A percentile compares a stretch with the other conserved stretches of the same genome.
Conservation (phyloP, 805 yeast genomes). For the Zygosaccharomyces gambellarensis region DNA sequence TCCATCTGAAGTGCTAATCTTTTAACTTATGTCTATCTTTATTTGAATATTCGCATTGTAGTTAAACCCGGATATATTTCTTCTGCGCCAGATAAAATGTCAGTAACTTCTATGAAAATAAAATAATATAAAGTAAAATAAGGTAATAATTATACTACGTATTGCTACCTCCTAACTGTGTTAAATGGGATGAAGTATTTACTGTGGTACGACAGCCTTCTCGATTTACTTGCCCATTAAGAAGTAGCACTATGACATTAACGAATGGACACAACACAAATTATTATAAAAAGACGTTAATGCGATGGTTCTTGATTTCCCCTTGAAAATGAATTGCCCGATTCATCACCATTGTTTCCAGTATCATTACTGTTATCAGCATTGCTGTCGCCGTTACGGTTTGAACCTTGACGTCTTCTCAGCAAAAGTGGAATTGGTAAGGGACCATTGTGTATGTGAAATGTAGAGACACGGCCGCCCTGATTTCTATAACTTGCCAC, state of each 20-base stretch:
- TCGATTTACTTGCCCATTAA: background rate
- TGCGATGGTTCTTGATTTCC: background rate
- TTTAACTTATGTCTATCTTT: background rate
- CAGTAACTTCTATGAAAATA: background rate
- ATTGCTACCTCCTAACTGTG: background rate
- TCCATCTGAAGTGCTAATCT: background rate
- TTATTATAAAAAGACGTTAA: background rate
- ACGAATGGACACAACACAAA: background rate
- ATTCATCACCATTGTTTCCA: background rate
- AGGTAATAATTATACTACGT: background rate
- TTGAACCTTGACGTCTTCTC: constrained; percentile 5
- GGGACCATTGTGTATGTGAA: constrained; percentile 12
- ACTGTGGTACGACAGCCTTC: background rate
- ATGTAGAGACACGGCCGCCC: constrained; percentile 29
- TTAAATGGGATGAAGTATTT: background rate
- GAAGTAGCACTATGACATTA: background rate
- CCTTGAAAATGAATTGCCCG: background rate
- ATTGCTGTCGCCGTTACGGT: constrained; percentile 1
- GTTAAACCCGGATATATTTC: background rate
- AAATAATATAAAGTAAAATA: background rate
- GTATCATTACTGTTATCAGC: constrained; percentile 3
- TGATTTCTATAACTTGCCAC: constrained; percentile 33
- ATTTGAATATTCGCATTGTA: background rate
- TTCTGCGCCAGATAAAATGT: background rate
- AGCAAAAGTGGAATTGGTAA: constrained; percentile 8